These are phyloP conservation scores for Williopsis jadinii DNA, from an alignment of 1,139 yeast species.

Conservation along the genomic window DNA sequence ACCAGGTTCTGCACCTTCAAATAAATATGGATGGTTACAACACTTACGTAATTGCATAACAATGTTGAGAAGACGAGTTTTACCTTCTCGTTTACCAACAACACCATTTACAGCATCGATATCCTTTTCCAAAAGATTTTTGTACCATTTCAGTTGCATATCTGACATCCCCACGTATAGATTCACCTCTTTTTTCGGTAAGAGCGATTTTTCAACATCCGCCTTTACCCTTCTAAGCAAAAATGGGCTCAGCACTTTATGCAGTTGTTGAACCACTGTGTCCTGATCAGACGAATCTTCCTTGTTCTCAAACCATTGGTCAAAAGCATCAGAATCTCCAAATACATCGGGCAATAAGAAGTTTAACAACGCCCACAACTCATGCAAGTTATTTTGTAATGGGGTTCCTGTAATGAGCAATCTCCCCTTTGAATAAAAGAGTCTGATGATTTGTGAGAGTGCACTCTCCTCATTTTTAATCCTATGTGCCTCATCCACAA, in stretches of 20 bases:
- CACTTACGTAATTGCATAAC: constrained; percentile 97
- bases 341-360: constrained; percentile 91
- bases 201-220: constrained; percentile 84
- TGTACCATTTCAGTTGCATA: constrained; percentile 92
- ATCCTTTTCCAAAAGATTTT: constrained; percentile 81
- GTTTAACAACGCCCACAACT: constrained; percentile 89
- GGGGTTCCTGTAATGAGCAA: constrained; percentile 94
- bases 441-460: constrained; percentile 80
- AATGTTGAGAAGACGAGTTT: constrained; percentile 81
- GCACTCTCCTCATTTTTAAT: constrained; percentile 92
- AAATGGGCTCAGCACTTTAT: constrained; percentile 81
- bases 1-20: constrained; percentile 98
- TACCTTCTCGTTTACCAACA: constrained; percentile 82
- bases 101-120: constrained; percentile 95
- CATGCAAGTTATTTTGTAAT: constrained; percentile 88
- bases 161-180: constrained; percentile 90
- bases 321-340: constrained; percentile 83
- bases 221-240: constrained; percentile 82
- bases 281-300: constrained; percentile 49
- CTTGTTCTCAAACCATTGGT: constrained; percentile 70
- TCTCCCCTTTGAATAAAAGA: constrained; percentile 79
- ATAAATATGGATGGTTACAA: constrained; percentile 93
- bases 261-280: constrained; percentile 74
- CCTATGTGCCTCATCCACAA: constrained; percentile 95
- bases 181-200: constrained; percentile 87